Evolutionary conservation across 306 rosid species (phyloP).

Genomic region (Gillenia trifoliata): DNA sequence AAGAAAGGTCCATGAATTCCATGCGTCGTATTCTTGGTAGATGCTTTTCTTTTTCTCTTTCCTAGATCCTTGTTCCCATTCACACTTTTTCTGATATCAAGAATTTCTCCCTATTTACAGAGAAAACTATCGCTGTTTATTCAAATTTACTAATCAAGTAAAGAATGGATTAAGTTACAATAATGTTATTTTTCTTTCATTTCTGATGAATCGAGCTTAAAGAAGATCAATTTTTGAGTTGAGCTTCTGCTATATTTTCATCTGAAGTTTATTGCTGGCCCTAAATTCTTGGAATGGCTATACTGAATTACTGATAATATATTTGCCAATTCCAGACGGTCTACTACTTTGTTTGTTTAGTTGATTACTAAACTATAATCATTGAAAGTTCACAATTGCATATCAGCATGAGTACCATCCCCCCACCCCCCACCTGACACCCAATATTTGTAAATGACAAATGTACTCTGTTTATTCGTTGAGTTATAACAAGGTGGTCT

Average conservation of each 20-base stretch:
- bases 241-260: neutral
- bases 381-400: neutral
- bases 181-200: neutral
- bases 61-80: too few relatives aligned
- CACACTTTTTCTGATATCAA: neutral
- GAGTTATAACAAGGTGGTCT: conserved; percentile 6
- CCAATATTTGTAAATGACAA: neutral
- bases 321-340: neutral
- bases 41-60: neutral
- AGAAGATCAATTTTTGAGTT: neutral
- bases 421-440: neutral
- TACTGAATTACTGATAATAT: neutral
- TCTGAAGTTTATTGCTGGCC: neutral
- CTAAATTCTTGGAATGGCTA: neutral
- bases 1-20: neutral
- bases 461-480: neutral
- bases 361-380: neutral
- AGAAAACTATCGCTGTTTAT: neutral
- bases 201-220: neutral
- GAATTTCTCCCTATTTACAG: neutral
- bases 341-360: neutral
- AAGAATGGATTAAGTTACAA: neutral
- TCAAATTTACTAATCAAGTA: neutral
- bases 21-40: neutral
- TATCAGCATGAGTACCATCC: neutral